These are phyloP conservation scores for Naganishia sp. DNA, from an alignment of 1,284 basidiomycete genomes.

Conservation along the genomic window DNA sequence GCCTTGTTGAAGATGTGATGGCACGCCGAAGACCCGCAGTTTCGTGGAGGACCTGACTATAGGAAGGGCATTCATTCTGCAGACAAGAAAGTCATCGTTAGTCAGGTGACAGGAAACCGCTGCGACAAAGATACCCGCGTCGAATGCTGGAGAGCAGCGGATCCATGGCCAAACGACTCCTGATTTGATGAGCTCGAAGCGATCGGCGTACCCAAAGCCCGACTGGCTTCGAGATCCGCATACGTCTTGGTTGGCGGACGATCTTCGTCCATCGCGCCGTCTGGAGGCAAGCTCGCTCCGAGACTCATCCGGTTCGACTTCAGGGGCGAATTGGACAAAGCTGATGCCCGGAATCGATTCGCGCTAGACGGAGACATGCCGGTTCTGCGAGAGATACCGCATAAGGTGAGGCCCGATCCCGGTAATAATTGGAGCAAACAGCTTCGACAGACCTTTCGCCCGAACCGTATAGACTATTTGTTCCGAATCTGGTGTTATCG, in stretches of 20 bases:
- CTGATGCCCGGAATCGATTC: slow-evolving; percentile 20
- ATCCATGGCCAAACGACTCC: slow-evolving; percentile 6
- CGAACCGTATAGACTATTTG: slow-evolving; percentile 32
- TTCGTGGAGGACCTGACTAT: slow-evolving; percentile 14
- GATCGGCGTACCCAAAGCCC: slow-evolving; percentile 13
- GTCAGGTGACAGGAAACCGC: not conserved
- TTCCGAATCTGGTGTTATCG: slow-evolving; percentile 28
- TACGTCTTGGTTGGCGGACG: slow-evolving; percentile 30
- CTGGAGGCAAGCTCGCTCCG: slow-evolving; percentile 17
- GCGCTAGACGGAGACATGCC: slow-evolving; percentile 30
- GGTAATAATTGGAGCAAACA: not conserved
- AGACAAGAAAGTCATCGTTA: not conserved
- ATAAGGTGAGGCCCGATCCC: not conserved
- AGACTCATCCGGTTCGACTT: slow-evolving; percentile 24
- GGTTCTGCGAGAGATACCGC: slow-evolving; percentile 5
- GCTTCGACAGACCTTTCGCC: slow-evolving; percentile 20
- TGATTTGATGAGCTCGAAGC: not conserved
- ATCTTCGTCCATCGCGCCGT: slow-evolving; percentile 30
- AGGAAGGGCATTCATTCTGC: slow-evolving; percentile 14
- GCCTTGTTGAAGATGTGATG: slow-evolving; percentile 16
- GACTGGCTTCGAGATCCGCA: slow-evolving; percentile 26
- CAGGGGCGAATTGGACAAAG: slow-evolving; percentile 15
- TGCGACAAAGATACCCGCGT: slow-evolving; percentile 1
- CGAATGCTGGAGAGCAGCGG: slow-evolving; percentile 4
- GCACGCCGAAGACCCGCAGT: slow-evolving; percentile 19